phyloP scores from a whole-genome alignment of 208 protist species.

The Trypanosoma lewisi region DNA sequence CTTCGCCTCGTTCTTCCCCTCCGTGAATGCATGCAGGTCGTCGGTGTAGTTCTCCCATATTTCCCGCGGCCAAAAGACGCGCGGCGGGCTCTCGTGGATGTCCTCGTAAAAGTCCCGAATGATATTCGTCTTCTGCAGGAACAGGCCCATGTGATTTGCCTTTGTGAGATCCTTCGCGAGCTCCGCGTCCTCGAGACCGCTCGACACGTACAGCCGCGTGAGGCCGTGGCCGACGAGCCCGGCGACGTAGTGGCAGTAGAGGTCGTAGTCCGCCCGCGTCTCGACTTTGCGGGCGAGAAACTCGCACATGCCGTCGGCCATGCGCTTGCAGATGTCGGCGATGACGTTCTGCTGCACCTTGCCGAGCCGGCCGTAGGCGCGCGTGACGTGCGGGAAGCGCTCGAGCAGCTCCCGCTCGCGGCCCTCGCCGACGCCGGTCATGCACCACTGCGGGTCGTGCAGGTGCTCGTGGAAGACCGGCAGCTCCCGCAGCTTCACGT shows the following conservation, averaged over 20 bases:
- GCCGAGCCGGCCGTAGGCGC: slow-evolving; percentile 62
- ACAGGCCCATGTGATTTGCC: slow-evolving; percentile 95
- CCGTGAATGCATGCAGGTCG: slow-evolving; percentile 65
- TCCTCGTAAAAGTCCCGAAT: slow-evolving; percentile 97
- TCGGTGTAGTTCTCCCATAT: slow-evolving; percentile 82
- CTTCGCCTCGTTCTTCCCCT: slow-evolving; percentile 2
- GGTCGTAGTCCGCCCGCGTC: slow-evolving; percentile 87
- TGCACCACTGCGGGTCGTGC: slow-evolving; percentile 44
- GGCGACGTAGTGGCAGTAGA: slow-evolving; percentile 98
- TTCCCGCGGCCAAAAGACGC: slow-evolving; percentile 94
- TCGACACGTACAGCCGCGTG: slow-evolving; percentile 83
- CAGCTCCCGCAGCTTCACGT: slow-evolving; percentile 70
- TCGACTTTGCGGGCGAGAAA: slow-evolving; percentile 83
- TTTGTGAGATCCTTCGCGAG: slow-evolving; percentile 60
- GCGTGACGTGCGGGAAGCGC: slow-evolving; percentile 62
- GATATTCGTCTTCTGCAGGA: slow-evolving; percentile 98
- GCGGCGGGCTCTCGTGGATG: slow-evolving; percentile 80
- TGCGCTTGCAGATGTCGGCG: slow-evolving; percentile 86
- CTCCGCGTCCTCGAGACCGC: slow-evolving; percentile 74
- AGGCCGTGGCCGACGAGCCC: slow-evolving; percentile 96
- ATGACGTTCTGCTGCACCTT: slow-evolving; percentile 89
- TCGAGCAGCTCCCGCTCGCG: slow-evolving; percentile 73
- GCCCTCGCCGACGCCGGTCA: slow-evolving; percentile 58
- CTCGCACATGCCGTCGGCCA: slow-evolving; percentile 94
- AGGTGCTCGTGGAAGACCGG: slow-evolving; percentile 76